phyloP scores from a whole-genome alignment of 139 green algal species.

The Choricystis sp. region DNA sequence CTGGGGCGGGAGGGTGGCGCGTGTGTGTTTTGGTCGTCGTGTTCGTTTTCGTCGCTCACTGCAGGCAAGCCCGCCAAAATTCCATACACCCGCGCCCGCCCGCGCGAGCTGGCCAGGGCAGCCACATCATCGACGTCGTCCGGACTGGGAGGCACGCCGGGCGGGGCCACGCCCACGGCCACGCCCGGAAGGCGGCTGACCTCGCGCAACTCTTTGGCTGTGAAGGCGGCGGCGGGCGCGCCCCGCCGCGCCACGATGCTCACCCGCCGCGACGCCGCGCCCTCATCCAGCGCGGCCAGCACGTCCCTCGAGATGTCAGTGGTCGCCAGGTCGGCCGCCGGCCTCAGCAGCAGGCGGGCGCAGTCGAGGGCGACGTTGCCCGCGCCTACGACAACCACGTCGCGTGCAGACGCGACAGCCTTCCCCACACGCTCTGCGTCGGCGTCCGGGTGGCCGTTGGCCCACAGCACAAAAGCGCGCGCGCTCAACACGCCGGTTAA shows the following conservation, averaged over 20 bases:
- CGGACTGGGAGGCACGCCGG: background rate
- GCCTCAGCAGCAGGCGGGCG: conserved; percentile 67
- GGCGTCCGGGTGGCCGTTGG: conserved; percentile 87
- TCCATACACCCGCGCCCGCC: conserved; percentile 3
- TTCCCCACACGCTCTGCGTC: background rate
- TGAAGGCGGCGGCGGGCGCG: conserved; percentile 72
- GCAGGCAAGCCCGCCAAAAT: background rate
- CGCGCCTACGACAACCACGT: conserved; percentile 29
- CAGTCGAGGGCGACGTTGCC: conserved; percentile 94
- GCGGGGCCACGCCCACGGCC: conserved; percentile 10
- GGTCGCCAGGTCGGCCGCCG: conserved; percentile 21
- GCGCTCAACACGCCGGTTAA: conserved; percentile 52
- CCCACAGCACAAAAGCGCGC: conserved; percentile 96
- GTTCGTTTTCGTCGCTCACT: too few species aligned
- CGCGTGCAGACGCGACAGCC: too few species aligned
- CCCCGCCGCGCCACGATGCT: conserved; percentile 69
- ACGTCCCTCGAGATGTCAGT: conserved; percentile 78
- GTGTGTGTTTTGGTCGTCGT: too few species aligned
- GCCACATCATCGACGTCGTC: background rate
- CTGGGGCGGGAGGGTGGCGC: too few species aligned
- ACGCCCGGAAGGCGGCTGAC: conserved; percentile 44
- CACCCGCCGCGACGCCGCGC: conserved; percentile 25
- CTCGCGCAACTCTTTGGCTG: conserved; percentile 91
- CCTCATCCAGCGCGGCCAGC: conserved; percentile 38
- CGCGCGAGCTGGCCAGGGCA: background rate